Base-by-base conservation (phyloP, 768 basidiomycete species). In the Phylloporus sp. region DNA sequence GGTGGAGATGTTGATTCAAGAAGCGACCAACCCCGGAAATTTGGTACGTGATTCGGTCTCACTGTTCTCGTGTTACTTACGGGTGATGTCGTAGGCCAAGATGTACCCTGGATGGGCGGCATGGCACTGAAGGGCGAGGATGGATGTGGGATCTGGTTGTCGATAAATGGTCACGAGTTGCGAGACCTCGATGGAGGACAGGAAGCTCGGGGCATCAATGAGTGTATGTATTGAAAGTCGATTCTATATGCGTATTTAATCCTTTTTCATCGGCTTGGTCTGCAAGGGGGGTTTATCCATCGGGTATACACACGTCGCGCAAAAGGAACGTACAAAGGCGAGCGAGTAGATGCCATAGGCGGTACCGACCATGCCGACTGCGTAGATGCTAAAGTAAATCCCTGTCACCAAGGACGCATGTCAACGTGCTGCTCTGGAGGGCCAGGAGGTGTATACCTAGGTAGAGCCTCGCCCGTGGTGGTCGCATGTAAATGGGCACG, bases 21-120 rank as follows among this genome's bases (percentile, higher is more conserved):
- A 96, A 62, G 90, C 96, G 14, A 89, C 80, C 4, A 81, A 84
- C 64, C 58, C 69, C 3, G 65, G 62, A 18, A 93, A 96, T 59
- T 65, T 99, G 67, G 85, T 79, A 43, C 58, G 79, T 48, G 11
- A 20, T 13, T 15, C 18, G n/a, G 3, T 20, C 20, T 34, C 8
- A 6, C 10, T 14, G 5, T 31, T 9, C 14, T 5, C 4, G 2
- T 5, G 33, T 26, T 21, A 21, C 38, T 56, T 23, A 63, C 50
- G 54, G n/a, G 20, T 51, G 32, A 13, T 24, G 23, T n/a, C 36
- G 31, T 29, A 94, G 92, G 77, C 77, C 11, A 82, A 78, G 61
- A 96, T 96, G 94, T 96, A 95, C 68, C 78, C 82, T 33, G 93
- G 86, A 11, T 95, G 91, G 89, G 84, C 82, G 22, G 69, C 86